Base-by-base conservation (phyloP, 495 filamentous ascomycete species). In the Talaromyces proteolyticus region DNA sequence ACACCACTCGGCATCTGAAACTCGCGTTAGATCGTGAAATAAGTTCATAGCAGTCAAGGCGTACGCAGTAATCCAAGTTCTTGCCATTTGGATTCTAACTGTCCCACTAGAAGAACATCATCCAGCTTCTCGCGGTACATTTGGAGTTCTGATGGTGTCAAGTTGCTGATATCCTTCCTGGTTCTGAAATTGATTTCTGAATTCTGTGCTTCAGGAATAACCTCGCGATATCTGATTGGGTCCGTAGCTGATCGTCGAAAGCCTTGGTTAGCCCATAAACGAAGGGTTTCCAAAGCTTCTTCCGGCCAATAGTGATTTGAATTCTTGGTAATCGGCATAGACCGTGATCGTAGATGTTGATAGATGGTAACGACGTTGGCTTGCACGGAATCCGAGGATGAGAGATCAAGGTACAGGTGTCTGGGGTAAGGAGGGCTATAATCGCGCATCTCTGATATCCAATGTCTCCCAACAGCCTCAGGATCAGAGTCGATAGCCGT, bases 211-310 rank as follows among this genome's bases (percentile, higher is more conserved):
- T 40, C 50, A 39, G 44, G 29, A 20, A 57, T 56, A 5, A 57
- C 39, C 18, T 50, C 47, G n/a, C 44, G 26, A 4, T 12, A 42
- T 18, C 41, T 51, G 4, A 50, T 43, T 2, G 24, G 16, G 17
- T 58, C 51, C 4, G 34, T n/a, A 16, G 41, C 21, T 12, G 29
- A 42, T 36, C 44, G 50, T 26, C 49, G 47, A 40, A 47, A 58
- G n/a, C 56, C 57, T 34, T 59, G 57, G 39, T 59, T 59, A 14
- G 43, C 48, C 57, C 57, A 59, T 20, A 46, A 14, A 10, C 56
- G 56, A 16, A 58, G 54, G 18, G 43, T 42, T 48, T 58, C 57
- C 20, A 55, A 34, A 16, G 57, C 56, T 55, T 55, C n/a, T 3
- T 39, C 42, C 17, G 57, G 56, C 39, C 57, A 59, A 42, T 47